These are phyloP conservation scores for Marsdenia floribunda DNA, from an alignment of 257 asterid genomes.

Conservation along the genomic window DNA sequence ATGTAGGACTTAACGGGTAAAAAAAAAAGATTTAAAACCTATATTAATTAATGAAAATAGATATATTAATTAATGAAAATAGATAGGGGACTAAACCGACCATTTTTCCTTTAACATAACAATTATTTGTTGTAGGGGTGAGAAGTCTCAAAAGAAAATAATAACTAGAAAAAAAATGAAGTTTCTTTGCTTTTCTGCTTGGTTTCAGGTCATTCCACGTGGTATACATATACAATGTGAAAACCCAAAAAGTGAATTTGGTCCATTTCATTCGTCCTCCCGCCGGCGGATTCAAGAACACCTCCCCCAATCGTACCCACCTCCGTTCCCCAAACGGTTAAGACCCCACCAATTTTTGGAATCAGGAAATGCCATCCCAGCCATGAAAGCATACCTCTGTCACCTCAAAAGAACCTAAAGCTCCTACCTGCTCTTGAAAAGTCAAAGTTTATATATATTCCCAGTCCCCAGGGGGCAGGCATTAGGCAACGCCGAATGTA, in stretches of 20 bases:
- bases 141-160: too few relatives aligned
- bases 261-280: neutral
- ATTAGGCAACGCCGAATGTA: neutral
- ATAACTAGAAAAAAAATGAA: too few relatives aligned
- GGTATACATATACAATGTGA: too few relatives aligned
- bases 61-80: too few relatives aligned
- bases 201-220: neutral
- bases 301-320: neutral
- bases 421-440: neutral
- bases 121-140: too few relatives aligned
- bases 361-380: neutral
- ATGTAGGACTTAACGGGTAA: too few relatives aligned
- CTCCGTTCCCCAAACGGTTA: neutral
- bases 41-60: too few relatives aligned
- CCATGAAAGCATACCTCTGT: neutral
- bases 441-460: neutral
- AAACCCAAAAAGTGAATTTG: neutral
- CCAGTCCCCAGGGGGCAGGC: neutral
- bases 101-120: too few relatives aligned
- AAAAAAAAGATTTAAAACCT: too few relatives aligned
- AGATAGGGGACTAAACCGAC: too few relatives aligned
- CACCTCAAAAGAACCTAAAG: too few relatives aligned
- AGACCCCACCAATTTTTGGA: neutral
- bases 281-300: neutral
- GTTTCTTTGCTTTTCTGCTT: too few relatives aligned